Percentiles rank a stretch among this genome's conserved stretches.
Conservation (phyloP, 2,329 filamentous ascomycete species). For the Lecanicillium sp. region DNA sequence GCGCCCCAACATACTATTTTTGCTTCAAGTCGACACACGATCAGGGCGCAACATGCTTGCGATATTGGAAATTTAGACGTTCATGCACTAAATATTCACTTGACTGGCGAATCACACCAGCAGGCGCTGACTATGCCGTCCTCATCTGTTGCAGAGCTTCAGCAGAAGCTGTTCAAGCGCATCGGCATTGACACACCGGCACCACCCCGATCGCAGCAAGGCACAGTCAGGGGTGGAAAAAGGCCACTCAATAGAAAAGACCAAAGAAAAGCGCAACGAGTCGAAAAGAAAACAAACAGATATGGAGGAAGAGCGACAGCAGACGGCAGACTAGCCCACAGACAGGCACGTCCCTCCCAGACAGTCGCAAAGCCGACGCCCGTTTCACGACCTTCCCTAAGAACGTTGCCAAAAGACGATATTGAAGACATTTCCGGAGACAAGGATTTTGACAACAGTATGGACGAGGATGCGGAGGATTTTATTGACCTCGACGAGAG, state of each 20-base stretch:
- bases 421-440: not conserved
- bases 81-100: not conserved
- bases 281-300: constrained; percentile 50
- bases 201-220: constrained; percentile 14
- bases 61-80: not conserved
- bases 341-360: not conserved
- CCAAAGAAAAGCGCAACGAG: constrained; percentile 59
- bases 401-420: not conserved
- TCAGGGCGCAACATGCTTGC: not conserved
- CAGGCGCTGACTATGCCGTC: constrained; percentile 17
- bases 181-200: constrained; percentile 30
- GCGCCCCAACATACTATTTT: not conserved
- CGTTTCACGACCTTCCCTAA: not conserved
- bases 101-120: not conserved
- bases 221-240: constrained; percentile 16
- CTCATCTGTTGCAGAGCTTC: constrained; percentile 27
- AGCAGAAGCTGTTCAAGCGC: constrained; percentile 32
- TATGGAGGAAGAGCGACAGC: constrained; percentile 13
- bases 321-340: constrained; percentile 18
- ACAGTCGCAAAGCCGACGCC: constrained; percentile 11
- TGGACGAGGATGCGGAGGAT: constrained; percentile 2
- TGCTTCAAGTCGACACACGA: not conserved
- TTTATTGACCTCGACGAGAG: constrained; percentile 18
- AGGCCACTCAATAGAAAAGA: constrained; percentile 48
- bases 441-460: constrained; percentile 5